Percentiles rank a stretch among this genome's conserved stretches.
Evolutionary conservation across 1,139 yeast species (phyloP).

Genomic region (Pneumocystis murina): DNA sequence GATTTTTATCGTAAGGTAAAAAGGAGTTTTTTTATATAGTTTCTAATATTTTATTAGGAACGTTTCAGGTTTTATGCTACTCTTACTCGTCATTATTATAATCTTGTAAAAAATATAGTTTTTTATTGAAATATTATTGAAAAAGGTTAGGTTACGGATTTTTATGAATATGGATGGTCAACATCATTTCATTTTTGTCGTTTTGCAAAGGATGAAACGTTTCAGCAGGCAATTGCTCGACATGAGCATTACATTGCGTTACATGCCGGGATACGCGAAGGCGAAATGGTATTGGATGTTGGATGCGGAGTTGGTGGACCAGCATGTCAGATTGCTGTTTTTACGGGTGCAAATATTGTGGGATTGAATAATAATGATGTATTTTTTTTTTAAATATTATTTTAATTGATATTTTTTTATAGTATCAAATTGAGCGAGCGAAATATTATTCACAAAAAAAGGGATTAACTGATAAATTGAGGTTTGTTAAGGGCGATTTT

Average conservation of each 20-base stretch:
- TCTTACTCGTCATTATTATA: background rate
- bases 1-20: slow-evolving; percentile 36
- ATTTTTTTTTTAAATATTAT: slow-evolving; percentile 17
- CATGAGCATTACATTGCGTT: slow-evolving; percentile 91
- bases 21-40: slow-evolving; percentile 77
- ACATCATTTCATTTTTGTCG: slow-evolving; percentile 96
- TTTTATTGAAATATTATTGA: background rate
- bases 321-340: slow-evolving; percentile 86
- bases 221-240: slow-evolving; percentile 86
- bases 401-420: background rate
- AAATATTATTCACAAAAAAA: slow-evolving; percentile 57
- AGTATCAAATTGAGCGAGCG: slow-evolving; percentile 69
- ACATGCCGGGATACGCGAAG: slow-evolving; percentile 64
- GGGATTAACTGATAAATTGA: slow-evolving; percentile 55
- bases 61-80: slow-evolving; percentile 25
- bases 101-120: background rate
- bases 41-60: slow-evolving; percentile 88
- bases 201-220: slow-evolving; percentile 84
- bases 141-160: slow-evolving; percentile 10
- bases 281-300: slow-evolving; percentile 85
- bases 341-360: slow-evolving; percentile 72
- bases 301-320: slow-evolving; percentile 97
- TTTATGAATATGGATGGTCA: slow-evolving; percentile 98
- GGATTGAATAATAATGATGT: slow-evolving; percentile 96
- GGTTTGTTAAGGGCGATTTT: slow-evolving; percentile 92